Base-by-base conservation (phyloP, 208 protist genomes). In the Angomonas ambiguus region DNA sequence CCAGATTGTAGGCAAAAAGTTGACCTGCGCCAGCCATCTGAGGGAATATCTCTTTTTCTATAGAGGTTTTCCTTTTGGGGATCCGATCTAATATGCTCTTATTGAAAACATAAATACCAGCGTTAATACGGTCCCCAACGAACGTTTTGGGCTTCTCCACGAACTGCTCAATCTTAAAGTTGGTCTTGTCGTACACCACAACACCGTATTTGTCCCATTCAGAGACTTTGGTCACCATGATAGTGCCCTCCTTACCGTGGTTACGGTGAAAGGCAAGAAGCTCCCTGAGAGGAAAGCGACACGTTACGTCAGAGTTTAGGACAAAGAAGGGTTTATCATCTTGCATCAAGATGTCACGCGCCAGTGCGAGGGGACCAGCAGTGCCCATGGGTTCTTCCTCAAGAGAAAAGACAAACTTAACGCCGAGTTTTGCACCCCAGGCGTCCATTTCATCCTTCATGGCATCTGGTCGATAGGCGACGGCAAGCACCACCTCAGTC, bases 191-290 rank as follows among this genome's bases (percentile, higher is more conserved):
- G 72, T 90, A 92, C 2, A 99, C 91, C 5, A 99, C 96, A 4
- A 99, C 98, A 68, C 98, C 98, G 80, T 99, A 99, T 78, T 98
- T 98, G 42, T 94, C 89, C 72, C 97, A 98, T 61, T 99, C 97
- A 30, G 85, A 85, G 2, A 99, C 98, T 76, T 91, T 86, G 20
- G 84, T 94, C 30, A 96, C 96, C 79, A 98, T 89, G 72, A 99
- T 98, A 42, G 96, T 99, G 48, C 97, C 98, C 83, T 99, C 97
- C 45, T 80, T 83, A 58, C 96, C 96, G 80, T 98, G 94, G 31
- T 74, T 70, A 64, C 90, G 88, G 79, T 99, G 98, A 76, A 98
- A 99, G 22, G 71, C 79, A 0, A 99, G 72, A 31, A 99, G 72
- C 61, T 98, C 88, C 24, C 74, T 34, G 60, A 99, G 85, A 22